Base-by-base conservation (phyloP, 164 flowering plant genomes). In the Umbilicus rupestris region DNA sequence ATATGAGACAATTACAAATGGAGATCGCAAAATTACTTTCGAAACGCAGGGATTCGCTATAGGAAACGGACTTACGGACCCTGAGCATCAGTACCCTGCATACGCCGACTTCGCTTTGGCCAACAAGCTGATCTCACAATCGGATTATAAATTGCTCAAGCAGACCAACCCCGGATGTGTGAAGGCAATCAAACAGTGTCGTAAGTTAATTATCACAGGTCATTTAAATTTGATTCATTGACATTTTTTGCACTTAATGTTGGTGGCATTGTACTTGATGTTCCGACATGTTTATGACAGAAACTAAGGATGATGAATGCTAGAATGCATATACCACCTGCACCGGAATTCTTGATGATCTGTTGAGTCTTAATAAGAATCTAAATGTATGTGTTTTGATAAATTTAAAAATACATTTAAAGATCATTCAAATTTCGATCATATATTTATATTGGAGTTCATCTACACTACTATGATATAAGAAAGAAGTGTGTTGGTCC, bases 401-500 rank as follows among this genome's bases (percentile, higher is more conserved):
- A 47, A 47, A 3, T 9, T 47, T 9, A 4, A 47, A 47, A 47
- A n/a, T n/a, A 2, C 17, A 44, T 44, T 44, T 44, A 9, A 8
- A 8, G 16, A 9, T 44, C 9, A 9, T 8, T 44, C 47, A 44
- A 9, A 44, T 44, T 44, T 44, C 16, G 9, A 8, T 9, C 16
- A 44, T 44, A 8, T 8, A 44, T 16, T 9, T 44, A 9, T 44
- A 16, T 19, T 31, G 35, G 55, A 71, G 30, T 49, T 49, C 12
- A 28, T 44, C 1, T 76, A 75, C 85, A 88, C 90, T 78, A 84
- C 73, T 88, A 88, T 76, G 94, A 88, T 76, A 75, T 88, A 66
- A 71, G 94, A 66, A 88, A 84, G 82, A 3, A 86, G 94, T 83
- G 86, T 86, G n/a, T 69, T 65, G 95, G 95, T 37, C 70, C 68